A percentile compares a stretch with the other conserved stretches of the same genome.
phyloP scores from a whole-genome alignment of 495 filamentous ascomycete genomes.

The Penicillium roqueforti region DNA sequence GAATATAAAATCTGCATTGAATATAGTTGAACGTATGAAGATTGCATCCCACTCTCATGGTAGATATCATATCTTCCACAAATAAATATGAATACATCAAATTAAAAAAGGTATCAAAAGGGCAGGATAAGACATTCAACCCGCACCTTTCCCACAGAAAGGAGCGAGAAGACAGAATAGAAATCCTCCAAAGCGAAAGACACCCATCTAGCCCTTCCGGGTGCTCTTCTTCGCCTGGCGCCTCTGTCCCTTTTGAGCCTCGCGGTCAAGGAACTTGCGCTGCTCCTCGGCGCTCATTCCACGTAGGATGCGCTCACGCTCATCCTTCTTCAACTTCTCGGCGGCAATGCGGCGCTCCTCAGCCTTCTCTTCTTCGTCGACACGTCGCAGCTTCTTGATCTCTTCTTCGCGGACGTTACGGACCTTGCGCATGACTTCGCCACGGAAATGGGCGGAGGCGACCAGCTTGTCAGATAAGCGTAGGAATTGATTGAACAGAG shows the following conservation, averaged over 20 bases:
- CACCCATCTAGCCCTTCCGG: slow-evolving; percentile 32
- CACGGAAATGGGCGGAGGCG: slow-evolving; percentile 72
- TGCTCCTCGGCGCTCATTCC: slow-evolving; percentile 88
- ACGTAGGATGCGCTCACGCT: slow-evolving; percentile 79
- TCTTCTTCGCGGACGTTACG: slow-evolving; percentile 75
- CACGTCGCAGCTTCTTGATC: slow-evolving; percentile 71
- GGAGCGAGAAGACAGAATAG: slow-evolving; percentile 13
- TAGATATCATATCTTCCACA: neutral
- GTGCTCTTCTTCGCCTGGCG: slow-evolving; percentile 69
- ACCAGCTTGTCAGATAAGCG: slow-evolving; percentile 80
- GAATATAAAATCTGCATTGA: neutral
- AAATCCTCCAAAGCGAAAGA: slow-evolving; percentile 11
- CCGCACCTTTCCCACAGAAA: neutral
- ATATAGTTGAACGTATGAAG: neutral
- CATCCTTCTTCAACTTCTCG: slow-evolving; percentile 87
- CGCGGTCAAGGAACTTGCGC: slow-evolving; percentile 90
- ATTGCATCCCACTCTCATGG: neutral
- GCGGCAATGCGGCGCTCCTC: slow-evolving; percentile 76
- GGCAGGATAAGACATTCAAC: slow-evolving; percentile 25
- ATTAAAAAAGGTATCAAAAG: slow-evolving; percentile 25
- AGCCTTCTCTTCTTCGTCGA: slow-evolving; percentile 86
- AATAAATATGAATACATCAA: slow-evolving; percentile 26
- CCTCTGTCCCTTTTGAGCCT: slow-evolving; percentile 76
- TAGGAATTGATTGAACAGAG: slow-evolving; percentile 78
- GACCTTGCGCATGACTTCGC: slow-evolving; percentile 84